A percentile compares a stretch with the other conserved stretches of the same genome.
Conservation (phyloP, 2,329 filamentous ascomycete genomes). For the Fusarium avenaceum region DNA sequence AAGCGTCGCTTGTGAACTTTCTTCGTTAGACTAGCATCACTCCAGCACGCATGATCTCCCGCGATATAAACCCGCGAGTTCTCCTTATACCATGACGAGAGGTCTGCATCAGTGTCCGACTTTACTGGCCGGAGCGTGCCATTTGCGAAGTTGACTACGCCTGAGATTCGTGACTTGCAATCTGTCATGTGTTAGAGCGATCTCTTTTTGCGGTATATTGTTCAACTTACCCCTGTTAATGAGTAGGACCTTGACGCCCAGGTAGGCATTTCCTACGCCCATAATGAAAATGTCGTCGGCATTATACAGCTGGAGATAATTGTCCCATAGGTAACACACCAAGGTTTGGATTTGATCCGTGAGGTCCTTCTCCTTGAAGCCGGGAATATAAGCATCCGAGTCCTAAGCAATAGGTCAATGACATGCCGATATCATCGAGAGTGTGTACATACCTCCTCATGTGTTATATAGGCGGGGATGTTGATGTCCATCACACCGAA, state of each 20-base stretch:
- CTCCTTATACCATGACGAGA: conserved; percentile 85
- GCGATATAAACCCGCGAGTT: conserved; percentile 86
- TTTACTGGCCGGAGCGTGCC: conserved; percentile 82
- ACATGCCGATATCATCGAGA: background rate
- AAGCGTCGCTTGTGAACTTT: conserved; percentile 73
- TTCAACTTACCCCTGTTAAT: conserved; percentile 74
- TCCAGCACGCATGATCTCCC: conserved; percentile 81
- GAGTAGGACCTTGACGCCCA: conserved; percentile 84
- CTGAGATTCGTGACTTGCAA: conserved; percentile 76
- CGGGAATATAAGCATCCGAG: conserved; percentile 62
- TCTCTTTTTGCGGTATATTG: conserved; percentile 5
- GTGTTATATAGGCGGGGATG: conserved; percentile 81
- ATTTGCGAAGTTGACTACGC: conserved; percentile 85
- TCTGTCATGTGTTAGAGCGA: conserved; percentile 55
- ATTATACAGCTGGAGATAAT: conserved; percentile 86
- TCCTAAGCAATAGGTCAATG: conserved; percentile 55
- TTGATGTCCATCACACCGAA: conserved; percentile 94
- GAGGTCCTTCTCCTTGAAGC: conserved; percentile 61
- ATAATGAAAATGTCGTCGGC: conserved; percentile 84
- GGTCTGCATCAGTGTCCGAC: conserved; percentile 79
- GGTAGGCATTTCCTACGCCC: conserved; percentile 90
- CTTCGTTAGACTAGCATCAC: conserved; percentile 69
- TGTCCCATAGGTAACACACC: conserved; percentile 93
- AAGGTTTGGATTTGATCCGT: conserved; percentile 78
- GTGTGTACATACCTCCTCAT: conserved; percentile 65